These are phyloP conservation scores for Rasamsonia emersonii DNA, from an alignment of 2,329 filamentous ascomycete genomes.

Conservation along the genomic window DNA sequence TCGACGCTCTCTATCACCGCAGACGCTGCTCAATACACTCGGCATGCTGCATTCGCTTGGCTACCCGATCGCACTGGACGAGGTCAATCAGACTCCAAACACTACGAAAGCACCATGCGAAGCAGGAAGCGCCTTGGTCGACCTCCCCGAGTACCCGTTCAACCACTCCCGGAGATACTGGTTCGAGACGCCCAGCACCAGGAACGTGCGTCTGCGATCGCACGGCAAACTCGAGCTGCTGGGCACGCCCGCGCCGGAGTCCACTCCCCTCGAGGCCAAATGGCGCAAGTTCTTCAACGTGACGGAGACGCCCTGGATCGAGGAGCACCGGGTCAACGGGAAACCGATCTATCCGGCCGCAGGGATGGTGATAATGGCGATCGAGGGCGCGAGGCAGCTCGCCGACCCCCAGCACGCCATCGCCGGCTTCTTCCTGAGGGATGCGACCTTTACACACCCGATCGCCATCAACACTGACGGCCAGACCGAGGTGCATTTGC, in stretches of 20 bases:
- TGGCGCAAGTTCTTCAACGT: neutral
- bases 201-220: neutral
- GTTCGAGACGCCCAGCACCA: neutral
- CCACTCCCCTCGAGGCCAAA: neutral
- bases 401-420: neutral
- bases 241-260: neutral
- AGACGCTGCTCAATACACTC: too few relatives aligned
- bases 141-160: neutral
- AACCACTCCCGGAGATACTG: neutral
- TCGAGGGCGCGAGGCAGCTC: conserved; percentile 19
- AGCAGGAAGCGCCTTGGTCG: neutral
- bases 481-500: neutral
- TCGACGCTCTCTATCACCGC: too few relatives aligned
- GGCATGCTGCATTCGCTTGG: too few relatives aligned
- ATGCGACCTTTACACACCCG: neutral
- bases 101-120: neutral
- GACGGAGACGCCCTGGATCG: conserved; percentile 9
- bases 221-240: neutral
- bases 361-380: conserved; percentile 19
- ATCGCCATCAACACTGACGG: neutral
- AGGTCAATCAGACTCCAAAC: conserved; percentile 3
- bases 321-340: conserved; percentile 12
- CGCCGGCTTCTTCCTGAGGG: neutral
- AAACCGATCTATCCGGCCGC: conserved; percentile 20
- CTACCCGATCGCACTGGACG: neutral